phyloP scores from a whole-genome alignment of 371 early-diverging fungal species.

The Smittium mucronatum region DNA sequence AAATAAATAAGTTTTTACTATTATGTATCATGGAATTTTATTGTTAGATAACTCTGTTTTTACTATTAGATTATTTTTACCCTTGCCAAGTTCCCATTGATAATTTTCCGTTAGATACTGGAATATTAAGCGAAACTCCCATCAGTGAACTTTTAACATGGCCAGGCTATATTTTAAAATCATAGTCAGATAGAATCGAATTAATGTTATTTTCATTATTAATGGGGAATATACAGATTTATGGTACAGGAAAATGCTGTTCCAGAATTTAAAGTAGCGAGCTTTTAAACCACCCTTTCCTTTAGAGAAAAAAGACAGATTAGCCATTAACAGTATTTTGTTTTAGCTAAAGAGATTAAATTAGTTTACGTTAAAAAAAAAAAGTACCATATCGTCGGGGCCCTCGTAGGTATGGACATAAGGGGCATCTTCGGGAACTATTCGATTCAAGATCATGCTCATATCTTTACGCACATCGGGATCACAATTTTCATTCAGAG shows the following conservation, averaged over 20 bases:
- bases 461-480: conserved; percentile 68
- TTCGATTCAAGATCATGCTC: conserved; percentile 61
- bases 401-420: conserved; percentile 72
- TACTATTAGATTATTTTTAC: conserved; percentile 34
- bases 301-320: too few species aligned
- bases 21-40: too few species aligned
- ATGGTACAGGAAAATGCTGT: too few species aligned
- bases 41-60: not conserved
- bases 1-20: too few species aligned
- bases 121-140: conserved; percentile 77
- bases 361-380: too few species aligned
- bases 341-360: too few species aligned
- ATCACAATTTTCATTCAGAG: conserved; percentile 76
- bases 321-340: too few species aligned
- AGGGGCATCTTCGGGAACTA: conserved; percentile 64
- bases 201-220: too few species aligned
- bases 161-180: conserved; percentile 45
- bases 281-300: too few species aligned
- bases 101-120: conserved; percentile 63
- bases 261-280: too few species aligned
- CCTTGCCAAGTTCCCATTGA: conserved; percentile 89
- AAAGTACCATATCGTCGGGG: conserved; percentile 36
- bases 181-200: too few species aligned
- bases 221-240: conserved; percentile 3
- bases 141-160: conserved; percentile 75